Evolutionary conservation across 805 yeast species (phyloP), one percentile per base, ranked within the genome.

Genomic region (Yamadazyma tumulicola): DNA sequence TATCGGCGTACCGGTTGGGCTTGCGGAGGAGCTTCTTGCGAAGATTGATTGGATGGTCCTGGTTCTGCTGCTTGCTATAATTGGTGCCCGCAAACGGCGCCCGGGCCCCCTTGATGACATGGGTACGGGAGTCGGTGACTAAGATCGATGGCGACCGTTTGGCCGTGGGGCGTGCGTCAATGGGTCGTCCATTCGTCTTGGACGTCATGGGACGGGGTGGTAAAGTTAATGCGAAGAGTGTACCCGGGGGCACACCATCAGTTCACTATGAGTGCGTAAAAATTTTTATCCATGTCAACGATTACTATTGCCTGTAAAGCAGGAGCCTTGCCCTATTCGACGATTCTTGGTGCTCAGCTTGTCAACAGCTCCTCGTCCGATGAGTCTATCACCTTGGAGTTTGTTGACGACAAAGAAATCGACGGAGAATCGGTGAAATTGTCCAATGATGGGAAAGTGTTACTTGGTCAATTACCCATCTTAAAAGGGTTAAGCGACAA

Each of bases 111-210:
- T 69, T 68, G 15, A 65, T 58, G 35, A 59, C 67, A 39, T 64
- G 64, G 35, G 77, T 72, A 41, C 97, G 69, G 2, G 85, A 77
- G 61, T 89, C 97, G 0, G 97, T 91, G 24, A 89, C 97, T 38
- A 89, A 69, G 51, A 89, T 89, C 1, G 96, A 85, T 8, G 97
- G 97, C 19, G 96, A 85, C 48, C 97, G 64, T 49, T 85, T 85
- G 10, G 95, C 86, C 5, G 85, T 79, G 3, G 84, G 81, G 20
- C 27, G 27, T 8, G n/a, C n/a, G n/a, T n/a, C n/a, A n/a, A n/a
- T n/a, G n/a, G n/a, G n/a, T n/a, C n/a, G n/a, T n/a, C n/a, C n/a
- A n/a, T n/a, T n/a, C n/a, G n/a, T n/a, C n/a, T n/a, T n/a, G n/a
- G n/a, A n/a, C n/a, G n/a, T n/a, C n/a, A n/a, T n/a, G n/a, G n/a